Evolutionary conservation across 495 filamentous ascomycete species (phyloP).

Genomic region (Talaromyces trachyspermus): DNA sequence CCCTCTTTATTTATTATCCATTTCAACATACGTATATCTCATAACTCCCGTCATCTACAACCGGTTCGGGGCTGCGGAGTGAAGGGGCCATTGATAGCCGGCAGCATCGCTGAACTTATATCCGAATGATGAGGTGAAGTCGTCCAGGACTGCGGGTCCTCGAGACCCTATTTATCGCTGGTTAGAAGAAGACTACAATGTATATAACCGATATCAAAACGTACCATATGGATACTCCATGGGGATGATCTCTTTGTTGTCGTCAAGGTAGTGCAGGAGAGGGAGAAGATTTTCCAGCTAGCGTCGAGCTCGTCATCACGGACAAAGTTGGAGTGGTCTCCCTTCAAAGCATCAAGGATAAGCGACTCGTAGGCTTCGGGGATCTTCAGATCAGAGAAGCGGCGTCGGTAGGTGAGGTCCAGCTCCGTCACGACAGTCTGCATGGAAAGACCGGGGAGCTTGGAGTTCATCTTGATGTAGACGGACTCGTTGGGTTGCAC

Average conservation of each 20-base stretch:
- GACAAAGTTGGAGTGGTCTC: slow-evolving; percentile 99
- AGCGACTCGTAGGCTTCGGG: slow-evolving; percentile 98
- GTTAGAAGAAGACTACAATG: not conserved
- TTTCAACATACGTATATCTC: not conserved
- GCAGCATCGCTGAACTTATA: slow-evolving; percentile 98
- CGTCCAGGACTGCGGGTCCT: slow-evolving; percentile 91
- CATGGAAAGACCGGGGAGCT: slow-evolving; percentile 97
- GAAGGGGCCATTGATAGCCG: slow-evolving; percentile 90
- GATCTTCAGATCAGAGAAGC: slow-evolving; percentile 99
- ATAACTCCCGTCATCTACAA: slow-evolving; percentile 46
- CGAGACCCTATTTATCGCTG: slow-evolving; percentile 63
- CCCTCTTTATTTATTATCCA: not conserved
- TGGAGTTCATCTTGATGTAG: slow-evolving; percentile 99
- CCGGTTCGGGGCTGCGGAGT: slow-evolving; percentile 59
- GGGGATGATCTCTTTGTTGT: slow-evolving; percentile 97
- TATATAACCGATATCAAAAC: slow-evolving; percentile 18
- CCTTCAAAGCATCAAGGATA: slow-evolving; percentile 96
- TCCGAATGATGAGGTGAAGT: slow-evolving; percentile 95
- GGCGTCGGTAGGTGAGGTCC: slow-evolving; percentile 94
- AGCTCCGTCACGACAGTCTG: slow-evolving; percentile 99
- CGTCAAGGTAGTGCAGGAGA: slow-evolving; percentile 93
- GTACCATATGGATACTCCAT: slow-evolving; percentile 99
- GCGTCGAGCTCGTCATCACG: slow-evolving; percentile 97
- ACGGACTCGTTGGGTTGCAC: slow-evolving; percentile 99
- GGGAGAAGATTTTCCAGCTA: slow-evolving; percentile 99